Evolutionary conservation across 129 eudicot genomes (phyloP), one percentile per base, ranked within the genome.

Genomic region (Lactuca saligna): DNA sequence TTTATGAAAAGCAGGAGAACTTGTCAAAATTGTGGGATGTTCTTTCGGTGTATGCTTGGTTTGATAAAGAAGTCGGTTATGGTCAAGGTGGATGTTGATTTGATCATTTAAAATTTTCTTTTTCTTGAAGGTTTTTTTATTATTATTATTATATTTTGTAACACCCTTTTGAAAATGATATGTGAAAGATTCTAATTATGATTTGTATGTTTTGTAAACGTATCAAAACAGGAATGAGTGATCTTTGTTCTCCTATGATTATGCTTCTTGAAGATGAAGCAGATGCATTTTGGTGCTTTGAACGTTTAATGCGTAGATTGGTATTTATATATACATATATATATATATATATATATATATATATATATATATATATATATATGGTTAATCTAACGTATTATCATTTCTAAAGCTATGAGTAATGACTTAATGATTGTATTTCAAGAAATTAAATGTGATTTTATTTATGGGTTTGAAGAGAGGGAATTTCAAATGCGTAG

Each of bases 221-320:
- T 54, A 10, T 58, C 55, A 75, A 25, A 71, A 78, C 86, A 93
- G 99, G 99, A 65, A 93, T 93, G 99, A 93, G 99, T 41, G 99
- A 93, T 83, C 90, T 89, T 71, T 93, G 99, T 83, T 93, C 99
- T 65, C 99, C 97, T 63, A 89, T 89, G 95, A 86, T 93, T 70
- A 87, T 93, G 75, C 95, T 93, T 54, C 90, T 93, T 38, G 97
- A 87, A 17, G 90, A 93, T 53, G 99, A 93, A 80, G 99, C 97
- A 13, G 99, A 87, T 78, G 83, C 99, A 20, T 93, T 86, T 84
- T 93, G 99, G 99, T 89, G 97, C 83, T 93, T 93, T 75, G 95
- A 93, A 81, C 99, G 87, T 49, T 56, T 93, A 73, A 93, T 93
- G 99, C 95, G 97, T 46, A 85, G 91, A 87, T 65, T 89, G 89